phyloP scores from a whole-genome alignment of 2,329 filamentous ascomycete species.

The Talaromyces rugulosus region DNA sequence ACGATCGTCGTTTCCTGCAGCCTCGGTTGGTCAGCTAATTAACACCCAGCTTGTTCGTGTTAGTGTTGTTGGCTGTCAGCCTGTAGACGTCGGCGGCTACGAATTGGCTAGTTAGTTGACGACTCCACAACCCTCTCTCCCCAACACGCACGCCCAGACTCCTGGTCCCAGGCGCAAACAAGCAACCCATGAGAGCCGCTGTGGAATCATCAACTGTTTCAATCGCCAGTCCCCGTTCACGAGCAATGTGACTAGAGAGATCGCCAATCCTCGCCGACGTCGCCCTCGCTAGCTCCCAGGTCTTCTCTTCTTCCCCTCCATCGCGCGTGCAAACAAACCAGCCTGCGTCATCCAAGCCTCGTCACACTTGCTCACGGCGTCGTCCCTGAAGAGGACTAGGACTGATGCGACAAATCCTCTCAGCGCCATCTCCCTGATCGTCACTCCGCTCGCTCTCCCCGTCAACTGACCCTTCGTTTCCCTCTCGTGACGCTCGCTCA shows the following conservation, averaged over 20 bases:
- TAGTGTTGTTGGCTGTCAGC: neutral
- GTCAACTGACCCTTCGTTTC: neutral
- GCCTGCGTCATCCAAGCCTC: neutral
- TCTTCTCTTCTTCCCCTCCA: neutral
- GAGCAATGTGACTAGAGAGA: neutral
- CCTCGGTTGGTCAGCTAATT: neutral
- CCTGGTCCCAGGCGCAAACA: neutral
- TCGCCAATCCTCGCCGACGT: neutral
- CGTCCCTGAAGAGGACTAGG: neutral
- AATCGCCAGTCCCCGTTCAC: neutral
- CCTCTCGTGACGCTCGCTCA: conserved; percentile 19
- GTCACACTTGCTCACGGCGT: neutral
- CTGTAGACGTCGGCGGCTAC: neutral
- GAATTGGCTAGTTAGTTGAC: neutral
- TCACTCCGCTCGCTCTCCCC: neutral
- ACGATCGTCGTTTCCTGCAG: neutral
- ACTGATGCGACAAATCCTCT: conserved; percentile 3
- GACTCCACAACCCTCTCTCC: neutral
- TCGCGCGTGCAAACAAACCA: neutral
- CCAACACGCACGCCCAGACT: neutral
- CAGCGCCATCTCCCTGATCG: neutral
- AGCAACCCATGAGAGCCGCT: neutral
- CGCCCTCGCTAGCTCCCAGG: neutral
- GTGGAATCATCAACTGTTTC: neutral
- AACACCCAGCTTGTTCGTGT: neutral